Base-by-base conservation (phyloP, 257 asterid genomes). In the Scutellaria baicalensis region DNA sequence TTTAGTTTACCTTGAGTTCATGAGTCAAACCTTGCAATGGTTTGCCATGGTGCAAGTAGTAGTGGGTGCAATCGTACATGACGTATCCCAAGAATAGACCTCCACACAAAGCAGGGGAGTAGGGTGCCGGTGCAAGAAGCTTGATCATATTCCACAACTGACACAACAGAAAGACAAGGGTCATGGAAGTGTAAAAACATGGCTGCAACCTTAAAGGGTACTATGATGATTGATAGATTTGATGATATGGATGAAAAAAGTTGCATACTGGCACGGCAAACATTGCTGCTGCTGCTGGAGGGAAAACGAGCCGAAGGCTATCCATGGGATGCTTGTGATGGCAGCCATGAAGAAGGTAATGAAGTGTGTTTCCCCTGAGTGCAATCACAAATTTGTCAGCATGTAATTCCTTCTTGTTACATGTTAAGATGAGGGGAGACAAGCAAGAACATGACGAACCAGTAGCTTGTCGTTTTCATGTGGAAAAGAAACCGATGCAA, bases 241-340 rank as follows among this genome's bases (percentile, higher is more conserved):
- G 21, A 47, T 47, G 64, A 18, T 62, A 13, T 68, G 12, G 3
- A 13, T 20, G 31, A 35, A 61, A 16, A 44, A 20, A 61, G 12
- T 35, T 51, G 16, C 78, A 27, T 77, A 84, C 89, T 49, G 83
- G 75, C 6, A 77, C 36, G 23, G 80, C 77, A 35, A 82, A 27
- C 70, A 82, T 70, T 59, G 76, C 82, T 44, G 83, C 79, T 47
- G 86, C 86, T 5, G 83, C 86, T 17, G 88, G 90, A 49, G 90
- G 88, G 60, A 85, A 82, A 67, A 82, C 88, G 3, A 85, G 88
- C 0, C 91, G 77, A 18, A 85, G 86, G 14, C 84, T 79, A 45
- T 85, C 90, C 88, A 85, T 83, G 0, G 90, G 90, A 74, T 85
- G 91, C 78, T 85, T 85, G 83, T 85, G 91, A 85, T 85, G 91